These are phyloP conservation scores for Boletus rubropictus DNA, from an alignment of 768 basidiomycete genomes.

Conservation along the genomic window DNA sequence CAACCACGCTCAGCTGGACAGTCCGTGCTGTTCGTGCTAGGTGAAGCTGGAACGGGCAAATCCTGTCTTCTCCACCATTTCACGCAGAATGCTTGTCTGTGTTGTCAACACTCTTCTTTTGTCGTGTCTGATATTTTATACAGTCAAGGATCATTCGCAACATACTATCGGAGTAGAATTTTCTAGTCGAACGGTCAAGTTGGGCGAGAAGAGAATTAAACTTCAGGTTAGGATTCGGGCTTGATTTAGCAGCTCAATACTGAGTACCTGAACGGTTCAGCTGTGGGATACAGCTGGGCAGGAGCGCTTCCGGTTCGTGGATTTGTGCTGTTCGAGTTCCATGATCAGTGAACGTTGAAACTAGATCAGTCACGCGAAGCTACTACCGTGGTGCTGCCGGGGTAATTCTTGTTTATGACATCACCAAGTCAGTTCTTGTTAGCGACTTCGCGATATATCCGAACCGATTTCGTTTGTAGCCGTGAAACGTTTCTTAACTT, in stretches of 20 bases:
- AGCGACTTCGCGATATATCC: background rate
- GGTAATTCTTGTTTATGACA: slow-evolving; percentile 89
- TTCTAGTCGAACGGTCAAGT: slow-evolving; percentile 85
- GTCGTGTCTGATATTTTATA: slow-evolving; percentile 5
- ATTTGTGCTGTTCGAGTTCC: background rate
- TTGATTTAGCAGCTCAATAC: background rate
- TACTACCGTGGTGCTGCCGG: slow-evolving; percentile 95
- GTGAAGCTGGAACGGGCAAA: slow-evolving; percentile 96
- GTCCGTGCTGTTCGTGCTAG: slow-evolving; percentile 35
- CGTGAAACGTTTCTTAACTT: slow-evolving; percentile 84
- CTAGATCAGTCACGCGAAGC: slow-evolving; percentile 84
- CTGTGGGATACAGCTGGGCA: slow-evolving; percentile 98
- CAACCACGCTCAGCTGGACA: slow-evolving; percentile 6
- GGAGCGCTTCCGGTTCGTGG: slow-evolving; percentile 77
- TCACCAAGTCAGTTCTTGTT: slow-evolving; percentile 59
- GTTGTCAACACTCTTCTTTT: background rate
- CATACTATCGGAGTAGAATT: slow-evolving; percentile 99
- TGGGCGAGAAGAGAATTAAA: slow-evolving; percentile 93
- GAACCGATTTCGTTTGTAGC: slow-evolving; percentile 38
- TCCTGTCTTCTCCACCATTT: slow-evolving; percentile 96
- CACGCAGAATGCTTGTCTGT: slow-evolving; percentile 90
- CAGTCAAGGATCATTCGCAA: slow-evolving; percentile 94
- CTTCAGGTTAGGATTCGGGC: slow-evolving; percentile 63
- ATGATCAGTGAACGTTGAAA: slow-evolving; percentile 12
- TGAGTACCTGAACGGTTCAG: slow-evolving; percentile 37